Base-by-base conservation (phyloP, 2,329 filamentous ascomycete genomes). In the Beauveria sp. region DNA sequence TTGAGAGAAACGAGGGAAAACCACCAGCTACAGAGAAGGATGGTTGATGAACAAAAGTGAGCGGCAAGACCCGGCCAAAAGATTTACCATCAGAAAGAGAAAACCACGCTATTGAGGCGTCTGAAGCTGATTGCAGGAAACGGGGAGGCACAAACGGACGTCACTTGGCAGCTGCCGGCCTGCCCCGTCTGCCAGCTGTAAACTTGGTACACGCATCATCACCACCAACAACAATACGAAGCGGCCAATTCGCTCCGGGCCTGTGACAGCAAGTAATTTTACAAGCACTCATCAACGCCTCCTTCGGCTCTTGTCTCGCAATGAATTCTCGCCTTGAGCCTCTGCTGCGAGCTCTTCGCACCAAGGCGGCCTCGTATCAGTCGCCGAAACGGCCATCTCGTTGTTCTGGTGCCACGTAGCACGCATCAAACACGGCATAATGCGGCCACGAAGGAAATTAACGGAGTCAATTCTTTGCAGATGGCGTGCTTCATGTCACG, bases 141-240 rank as follows among this genome's bases (percentile, higher is more conserved):
- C 48, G 48, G 56, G 26, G 26, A 59, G 47, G 56, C 18, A 53
- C 48, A 59, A 59, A 59, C 56, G 48, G 48, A 53, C 52, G 56
- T 59, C 47, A 59, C 48, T 41, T 59, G 56, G 37, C 56, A 53
- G 47, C 40, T 59, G 56, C 56, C 46, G n/a, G 22, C 8, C 30
- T 41, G 34, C 14, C 18, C 43, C 18, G 37, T 28, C 48, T 52
- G 55, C 46, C 55, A 58, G 55, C 55, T 51, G 55, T 26, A n/a
- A 43, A 41, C 6, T 47, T n/a, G 28, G 34, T n/a, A 34, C 6
- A 8, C 22, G 14, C 16, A 22, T 41, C 46, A 44, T 3, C 53
- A 43, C 2, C 22, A 14, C 26, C 30, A 47, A 6, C 46, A 51
- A 51, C 34, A 51, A 43, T 57, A 57, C 55, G 30, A 28, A 28